Evolutionary conservation across 2,329 filamentous ascomycete species (phyloP).

Genomic region (Monosporascus cannonballus): DNA sequence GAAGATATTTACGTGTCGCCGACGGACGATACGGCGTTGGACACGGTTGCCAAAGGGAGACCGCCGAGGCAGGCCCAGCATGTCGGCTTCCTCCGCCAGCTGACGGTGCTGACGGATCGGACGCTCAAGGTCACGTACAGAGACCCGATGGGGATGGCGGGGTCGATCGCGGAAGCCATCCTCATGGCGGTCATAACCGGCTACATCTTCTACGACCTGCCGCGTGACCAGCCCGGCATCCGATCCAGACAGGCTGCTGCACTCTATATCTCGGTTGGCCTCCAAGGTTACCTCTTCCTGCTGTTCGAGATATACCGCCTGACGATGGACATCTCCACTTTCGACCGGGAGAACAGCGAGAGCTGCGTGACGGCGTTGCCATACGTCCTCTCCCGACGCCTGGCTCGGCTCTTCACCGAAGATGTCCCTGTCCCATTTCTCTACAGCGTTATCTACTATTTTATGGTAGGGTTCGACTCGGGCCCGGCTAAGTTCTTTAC

Average conservation of each 20-base stretch:
- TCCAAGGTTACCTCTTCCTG: slow-evolving; percentile 72
- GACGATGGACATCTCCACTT: slow-evolving; percentile 67
- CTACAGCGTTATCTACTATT: slow-evolving; percentile 68
- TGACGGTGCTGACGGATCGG: slow-evolving; percentile 59
- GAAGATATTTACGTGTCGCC: slow-evolving; percentile 18
- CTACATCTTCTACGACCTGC: slow-evolving; percentile 65
- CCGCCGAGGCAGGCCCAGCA: slow-evolving; percentile 29
- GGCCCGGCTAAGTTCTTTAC: slow-evolving; percentile 61
- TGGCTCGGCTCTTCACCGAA: slow-evolving; percentile 64
- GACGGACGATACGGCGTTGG: slow-evolving; percentile 10
- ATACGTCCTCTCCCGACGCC: slow-evolving; percentile 62
- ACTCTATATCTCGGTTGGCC: slow-evolving; percentile 62
- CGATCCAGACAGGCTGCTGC: slow-evolving; percentile 67
- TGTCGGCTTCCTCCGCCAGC: slow-evolving; percentile 56
- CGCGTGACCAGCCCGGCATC: slow-evolving; percentile 63
- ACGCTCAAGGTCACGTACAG: slow-evolving; percentile 67
- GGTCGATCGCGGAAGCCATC: slow-evolving; percentile 63
- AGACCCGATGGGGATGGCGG: slow-evolving; percentile 71
- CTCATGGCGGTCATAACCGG: slow-evolving; percentile 66
- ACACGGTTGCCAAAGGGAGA: slow-evolving; percentile 6
- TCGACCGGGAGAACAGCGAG: slow-evolving; percentile 70
- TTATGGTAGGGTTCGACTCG: slow-evolving; percentile 68
- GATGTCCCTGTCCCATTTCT: slow-evolving; percentile 67
- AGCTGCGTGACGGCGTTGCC: slow-evolving; percentile 64
- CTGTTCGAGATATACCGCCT: slow-evolving; percentile 72